Percentiles rank a stretch among this genome's conserved stretches.
phyloP scores from a whole-genome alignment of 2,329 filamentous ascomycete species.

The Ascochyta viciae-villosae region DNA sequence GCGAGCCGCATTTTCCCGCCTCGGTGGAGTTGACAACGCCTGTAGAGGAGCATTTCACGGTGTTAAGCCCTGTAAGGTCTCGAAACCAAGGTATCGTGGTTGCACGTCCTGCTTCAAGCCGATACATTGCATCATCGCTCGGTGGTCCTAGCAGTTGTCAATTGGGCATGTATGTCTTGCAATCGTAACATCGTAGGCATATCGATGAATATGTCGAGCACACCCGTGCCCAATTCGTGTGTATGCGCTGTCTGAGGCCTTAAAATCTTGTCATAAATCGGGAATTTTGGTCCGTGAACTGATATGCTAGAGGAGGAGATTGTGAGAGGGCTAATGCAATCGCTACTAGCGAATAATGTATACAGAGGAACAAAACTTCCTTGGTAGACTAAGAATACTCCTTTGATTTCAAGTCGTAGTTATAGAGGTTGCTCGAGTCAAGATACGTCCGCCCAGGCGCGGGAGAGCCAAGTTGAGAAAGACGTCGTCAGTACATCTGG shows the following conservation, averaged over 20 bases:
- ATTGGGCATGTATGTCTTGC: not conserved
- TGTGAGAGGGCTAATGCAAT: not conserved
- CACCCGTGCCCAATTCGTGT: too few relatives aligned
- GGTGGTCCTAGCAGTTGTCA: not conserved
- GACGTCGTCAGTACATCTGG: slow-evolving; percentile 46
- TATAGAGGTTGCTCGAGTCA: slow-evolving; percentile 7
- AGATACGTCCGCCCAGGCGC: slow-evolving; percentile 44
- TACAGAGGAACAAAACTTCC: not conserved
- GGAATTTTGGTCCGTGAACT: not conserved
- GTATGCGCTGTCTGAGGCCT: not conserved
- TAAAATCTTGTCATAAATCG: not conserved
- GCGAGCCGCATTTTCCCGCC: slow-evolving; percentile 14
- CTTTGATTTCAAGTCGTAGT: too few relatives aligned
- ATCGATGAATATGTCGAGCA: not conserved
- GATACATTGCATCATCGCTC: slow-evolving; percentile 17
- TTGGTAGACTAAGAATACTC: not conserved
- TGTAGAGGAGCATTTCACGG: slow-evolving; percentile 1
- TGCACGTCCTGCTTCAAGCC: slow-evolving; percentile 5
- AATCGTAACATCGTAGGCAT: slow-evolving; percentile 1
- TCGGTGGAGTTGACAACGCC: slow-evolving; percentile 1
- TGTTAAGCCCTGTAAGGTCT: slow-evolving; percentile 1
- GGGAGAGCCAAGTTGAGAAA: slow-evolving; percentile 51
- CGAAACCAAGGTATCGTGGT: not conserved
- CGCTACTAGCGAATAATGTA: not conserved
- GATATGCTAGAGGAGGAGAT: not conserved